phyloP scores from a whole-genome alignment of 208 protist species.

The Crithidia expoeki region DNA sequence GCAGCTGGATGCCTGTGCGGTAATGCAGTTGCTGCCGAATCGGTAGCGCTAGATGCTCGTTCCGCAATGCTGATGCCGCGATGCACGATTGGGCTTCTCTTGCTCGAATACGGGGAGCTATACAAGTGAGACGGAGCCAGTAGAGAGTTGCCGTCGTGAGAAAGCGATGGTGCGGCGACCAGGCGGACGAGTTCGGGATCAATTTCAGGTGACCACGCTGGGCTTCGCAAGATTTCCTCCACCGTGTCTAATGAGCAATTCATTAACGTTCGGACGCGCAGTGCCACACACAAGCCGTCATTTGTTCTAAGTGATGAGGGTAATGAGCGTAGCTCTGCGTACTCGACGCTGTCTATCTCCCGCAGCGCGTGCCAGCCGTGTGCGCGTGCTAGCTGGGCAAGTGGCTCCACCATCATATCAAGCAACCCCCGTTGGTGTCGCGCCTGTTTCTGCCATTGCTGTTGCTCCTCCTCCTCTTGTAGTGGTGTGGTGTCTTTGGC shows the following conservation, averaged over 20 bases:
- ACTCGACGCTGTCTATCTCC: slow-evolving; percentile 19
- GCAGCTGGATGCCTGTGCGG: background rate
- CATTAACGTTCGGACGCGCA: slow-evolving; percentile 36
- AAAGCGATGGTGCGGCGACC: background rate
- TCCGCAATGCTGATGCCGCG: background rate
- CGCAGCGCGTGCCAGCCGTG: slow-evolving; percentile 24
- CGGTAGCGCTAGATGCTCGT: background rate
- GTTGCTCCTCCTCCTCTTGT: background rate
- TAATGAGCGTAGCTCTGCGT: slow-evolving; percentile 28
- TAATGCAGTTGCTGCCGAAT: background rate
- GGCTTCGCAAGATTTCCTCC: slow-evolving; percentile 9
- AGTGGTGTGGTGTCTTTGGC: background rate
- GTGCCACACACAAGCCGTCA: slow-evolving; percentile 11
- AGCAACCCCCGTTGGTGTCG: background rate
- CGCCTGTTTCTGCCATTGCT: background rate
- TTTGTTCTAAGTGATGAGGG: slow-evolving; percentile 11
- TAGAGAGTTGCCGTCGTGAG: background rate
- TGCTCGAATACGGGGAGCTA: background rate
- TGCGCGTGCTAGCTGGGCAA: slow-evolving; percentile 25
- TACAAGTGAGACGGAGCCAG: background rate
- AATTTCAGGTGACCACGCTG: slow-evolving; percentile 9
- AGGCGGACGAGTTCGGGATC: slow-evolving; percentile 29
- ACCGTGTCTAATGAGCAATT: slow-evolving; percentile 24
- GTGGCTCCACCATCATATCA: slow-evolving; percentile 1
- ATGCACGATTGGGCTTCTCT: background rate